Conservation (phyloP, 495 filamentous ascomycete genomes). For the Aspergillus asperescens region DNA sequence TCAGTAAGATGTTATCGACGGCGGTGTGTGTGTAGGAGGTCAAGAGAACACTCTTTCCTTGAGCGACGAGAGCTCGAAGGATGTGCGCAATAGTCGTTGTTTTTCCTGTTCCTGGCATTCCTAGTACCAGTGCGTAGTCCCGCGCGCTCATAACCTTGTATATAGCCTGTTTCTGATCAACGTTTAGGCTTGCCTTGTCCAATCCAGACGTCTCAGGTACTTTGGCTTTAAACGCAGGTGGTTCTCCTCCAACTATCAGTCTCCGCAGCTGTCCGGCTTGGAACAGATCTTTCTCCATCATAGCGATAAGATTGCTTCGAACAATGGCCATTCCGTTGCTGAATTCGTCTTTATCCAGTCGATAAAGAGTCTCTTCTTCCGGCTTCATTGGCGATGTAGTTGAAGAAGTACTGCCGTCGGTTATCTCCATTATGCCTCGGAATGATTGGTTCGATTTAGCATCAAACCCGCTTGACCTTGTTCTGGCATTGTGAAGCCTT, state of each 20-base stretch:
- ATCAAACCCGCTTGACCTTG: constrained; percentile 69
- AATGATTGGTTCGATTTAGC: constrained; percentile 73
- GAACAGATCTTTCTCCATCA: constrained; percentile 77
- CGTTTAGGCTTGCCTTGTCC: constrained; percentile 60
- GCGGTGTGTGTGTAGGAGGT: constrained; percentile 96
- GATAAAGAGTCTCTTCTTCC: constrained; percentile 63
- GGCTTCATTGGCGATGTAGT: constrained; percentile 36
- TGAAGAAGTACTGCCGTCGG: constrained; percentile 39
- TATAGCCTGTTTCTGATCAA: constrained; percentile 80
- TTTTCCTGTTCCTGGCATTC: constrained; percentile 97
- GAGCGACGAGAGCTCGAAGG: constrained; percentile 80
- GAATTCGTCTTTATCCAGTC: constrained; percentile 96
- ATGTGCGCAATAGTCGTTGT: constrained; percentile 98
- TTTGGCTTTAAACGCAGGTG: constrained; percentile 66
- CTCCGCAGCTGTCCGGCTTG: constrained; percentile 68
- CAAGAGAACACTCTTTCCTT: constrained; percentile 86
- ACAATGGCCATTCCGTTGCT: constrained; percentile 95
- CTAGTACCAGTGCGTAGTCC: constrained; percentile 91
- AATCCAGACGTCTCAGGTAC: constrained; percentile 49
- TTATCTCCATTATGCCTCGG: constrained; percentile 84
- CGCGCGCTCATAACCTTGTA: constrained; percentile 90
- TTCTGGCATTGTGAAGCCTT: constrained; percentile 76
- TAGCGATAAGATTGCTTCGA: constrained; percentile 84
- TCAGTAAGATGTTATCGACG: constrained; percentile 94
- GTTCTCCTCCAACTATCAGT: constrained; percentile 66